These are phyloP conservation scores for Pyrenophora tritici-repentis DNA, from an alignment of 2,329 filamentous ascomycete genomes.

Conservation along the genomic window DNA sequence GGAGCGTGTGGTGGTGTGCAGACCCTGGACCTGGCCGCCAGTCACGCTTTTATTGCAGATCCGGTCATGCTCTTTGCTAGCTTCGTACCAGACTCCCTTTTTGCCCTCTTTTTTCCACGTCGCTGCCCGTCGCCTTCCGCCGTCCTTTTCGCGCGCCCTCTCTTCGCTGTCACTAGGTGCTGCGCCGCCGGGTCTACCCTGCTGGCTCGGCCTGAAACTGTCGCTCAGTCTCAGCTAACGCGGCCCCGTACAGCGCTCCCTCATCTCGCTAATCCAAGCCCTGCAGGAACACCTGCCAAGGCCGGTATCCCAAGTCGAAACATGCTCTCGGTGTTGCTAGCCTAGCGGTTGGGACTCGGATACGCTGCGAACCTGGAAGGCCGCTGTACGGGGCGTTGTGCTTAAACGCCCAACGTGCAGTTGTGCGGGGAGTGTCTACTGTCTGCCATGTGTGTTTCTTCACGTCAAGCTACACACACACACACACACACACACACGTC, in stretches of 20 bases:
- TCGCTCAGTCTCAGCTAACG: constrained; percentile 31
- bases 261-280: constrained; percentile 36
- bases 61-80: no score
- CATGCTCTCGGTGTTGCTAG: constrained; percentile 28
- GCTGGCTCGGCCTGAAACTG: constrained; percentile 32
- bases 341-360: constrained; percentile 27
- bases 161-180: constrained; percentile 18
- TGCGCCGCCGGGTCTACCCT: constrained; percentile 33
- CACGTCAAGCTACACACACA: no score
- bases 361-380: constrained; percentile 8
- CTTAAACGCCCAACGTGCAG: constrained; percentile 4
- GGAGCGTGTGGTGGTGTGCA: constrained; percentile 8
- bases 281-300: constrained; percentile 33
- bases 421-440: no score
- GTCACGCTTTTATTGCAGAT: constrained; percentile 6
- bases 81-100: constrained; percentile 6
- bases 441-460: no score
- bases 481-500: no score
- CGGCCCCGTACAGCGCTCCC: constrained; percentile 23
- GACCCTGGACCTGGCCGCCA: constrained; percentile 17
- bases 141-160: constrained; percentile 1
- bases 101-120: constrained; percentile 7
- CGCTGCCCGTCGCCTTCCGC: constrained; percentile 1
- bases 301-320: constrained; percentile 24
- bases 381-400: constrained; percentile 7